phyloP scores from a whole-genome alignment of 768 basidiomycete genomes.

The Mycena capillaripes region DNA sequence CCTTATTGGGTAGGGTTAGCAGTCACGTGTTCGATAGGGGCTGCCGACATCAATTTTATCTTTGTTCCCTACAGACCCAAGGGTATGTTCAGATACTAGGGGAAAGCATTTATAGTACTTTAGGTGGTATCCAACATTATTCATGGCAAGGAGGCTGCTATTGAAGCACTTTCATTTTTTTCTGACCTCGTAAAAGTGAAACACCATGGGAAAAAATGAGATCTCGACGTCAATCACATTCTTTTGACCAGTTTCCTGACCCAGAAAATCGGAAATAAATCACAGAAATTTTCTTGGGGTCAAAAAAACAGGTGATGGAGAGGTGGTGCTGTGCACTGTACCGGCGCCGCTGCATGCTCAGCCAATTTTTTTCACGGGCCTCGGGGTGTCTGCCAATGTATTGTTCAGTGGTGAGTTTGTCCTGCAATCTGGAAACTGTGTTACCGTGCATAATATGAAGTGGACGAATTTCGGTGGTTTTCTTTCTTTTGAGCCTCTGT shows the following conservation, averaged over 20 bases:
- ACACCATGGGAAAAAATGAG: conserved; percentile 7
- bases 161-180: not conserved
- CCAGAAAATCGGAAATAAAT: not conserved
- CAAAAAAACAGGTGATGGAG: not conserved
- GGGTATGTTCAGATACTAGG: not conserved
- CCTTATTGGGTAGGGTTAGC: not conserved
- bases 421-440: too few species aligned
- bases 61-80: not conserved
- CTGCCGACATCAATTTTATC: not conserved
- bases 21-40: not conserved
- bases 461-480: too few species aligned
- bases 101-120: not conserved
- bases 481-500: too few species aligned
- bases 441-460: too few species aligned
- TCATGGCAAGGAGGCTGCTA: not conserved
- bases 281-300: not conserved
- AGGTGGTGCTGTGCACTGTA: not conserved
- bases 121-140: not conserved
- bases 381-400: not conserved
- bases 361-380: not conserved
- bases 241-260: not conserved
- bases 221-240: not conserved
- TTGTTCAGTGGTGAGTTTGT: too few species aligned
- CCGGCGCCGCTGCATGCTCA: not conserved
- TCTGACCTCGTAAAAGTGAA: not conserved